Evolutionary conservation across 2,329 filamentous ascomycete species (phyloP), one percentile per base, ranked within the genome.

Genomic region (Phoma sp.): DNA sequence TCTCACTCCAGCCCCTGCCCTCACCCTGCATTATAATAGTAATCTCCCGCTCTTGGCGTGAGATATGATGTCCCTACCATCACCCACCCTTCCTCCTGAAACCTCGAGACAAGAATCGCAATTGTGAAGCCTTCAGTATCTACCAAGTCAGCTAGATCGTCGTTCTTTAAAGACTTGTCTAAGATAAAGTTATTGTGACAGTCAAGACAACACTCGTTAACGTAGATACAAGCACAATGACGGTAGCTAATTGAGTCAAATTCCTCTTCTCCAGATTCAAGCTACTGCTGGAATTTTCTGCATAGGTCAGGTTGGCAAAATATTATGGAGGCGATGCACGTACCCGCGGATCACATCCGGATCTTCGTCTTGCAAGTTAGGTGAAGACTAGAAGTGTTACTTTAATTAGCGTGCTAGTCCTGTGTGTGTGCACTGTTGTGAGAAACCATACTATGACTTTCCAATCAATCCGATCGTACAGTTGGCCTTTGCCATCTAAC

Each of bases 401-500:
- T 29, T 12, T 17, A 5, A 33, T 22, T 6, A 48, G n/a, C 15
- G 15, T 36, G 19, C 10, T 24, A 24, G 6, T 24, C 17, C 27
- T 17, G 17, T 17, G 17, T 22, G 36, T 27, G 41, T 29, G 41
- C 21, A 40, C 31, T 17, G 39, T 41, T 41, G 2, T 19, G 39
- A 41, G 24, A 17, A 19, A 41, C 39, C 39, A 19, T 36, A 39
- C 50, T 36, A 52, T 43, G 29, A 46, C 41, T 52, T 54, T 54
- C 51, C 51, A 54, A 22, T 54, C 43, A 32, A 54, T 49, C 6
- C 35, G 8, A 31, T 54, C 51, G 24, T 48, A 54, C 10, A 48
- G 39, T 21, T 43, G 15, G 31, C 12, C 7, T 13, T 25, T 38
- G 25, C 32, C 44, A 17, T 54, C 51, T 27, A 15, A 29, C 19